These are phyloP conservation scores for Aspergillus sp. DNA, from an alignment of 2,329 filamentous ascomycete species.

Conservation along the genomic window DNA sequence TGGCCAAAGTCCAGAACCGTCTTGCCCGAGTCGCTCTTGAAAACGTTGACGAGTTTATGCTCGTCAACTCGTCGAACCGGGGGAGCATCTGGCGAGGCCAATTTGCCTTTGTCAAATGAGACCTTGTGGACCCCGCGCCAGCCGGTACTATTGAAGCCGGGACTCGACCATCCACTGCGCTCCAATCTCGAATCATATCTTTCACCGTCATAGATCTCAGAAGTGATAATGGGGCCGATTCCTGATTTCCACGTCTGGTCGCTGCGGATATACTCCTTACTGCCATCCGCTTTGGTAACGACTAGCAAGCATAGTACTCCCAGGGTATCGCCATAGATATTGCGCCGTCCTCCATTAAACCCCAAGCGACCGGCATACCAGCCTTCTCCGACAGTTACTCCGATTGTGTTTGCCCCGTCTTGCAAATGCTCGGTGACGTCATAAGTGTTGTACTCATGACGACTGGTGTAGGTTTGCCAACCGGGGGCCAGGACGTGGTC, in stretches of 20 bases:
- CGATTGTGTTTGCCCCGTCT: conserved; percentile 40
- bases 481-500: conserved; percentile 46
- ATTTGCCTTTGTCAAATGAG: conserved; percentile 9
- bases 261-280: conserved; percentile 7
- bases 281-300: conserved; percentile 5
- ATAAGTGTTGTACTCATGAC: conserved; percentile 53
- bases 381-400: conserved; percentile 47
- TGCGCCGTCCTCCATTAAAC: conserved; percentile 15
- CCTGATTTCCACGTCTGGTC: conserved; percentile 14
- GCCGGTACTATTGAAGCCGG: conserved; percentile 18
- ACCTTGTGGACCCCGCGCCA: conserved; percentile 16
- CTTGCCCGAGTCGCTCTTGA: conserved; percentile 44
- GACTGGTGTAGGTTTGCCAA: conserved; percentile 51
- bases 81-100: conserved; percentile 44
- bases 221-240: conserved; percentile 13
- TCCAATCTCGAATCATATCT: conserved; percentile 45
- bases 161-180: conserved; percentile 29
- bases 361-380: conserved; percentile 45
- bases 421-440: conserved; percentile 48
- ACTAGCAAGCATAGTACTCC: conserved; percentile 10
- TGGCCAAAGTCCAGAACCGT: conserved; percentile 58
- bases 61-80: conserved; percentile 44
- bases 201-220: conserved; percentile 55
- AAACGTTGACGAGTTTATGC: conserved; percentile 26
- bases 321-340: conserved; percentile 20